These are phyloP conservation scores for Macrotyloma uniflorum DNA, from an alignment of 306 rosid species.

Conservation along the genomic window DNA sequence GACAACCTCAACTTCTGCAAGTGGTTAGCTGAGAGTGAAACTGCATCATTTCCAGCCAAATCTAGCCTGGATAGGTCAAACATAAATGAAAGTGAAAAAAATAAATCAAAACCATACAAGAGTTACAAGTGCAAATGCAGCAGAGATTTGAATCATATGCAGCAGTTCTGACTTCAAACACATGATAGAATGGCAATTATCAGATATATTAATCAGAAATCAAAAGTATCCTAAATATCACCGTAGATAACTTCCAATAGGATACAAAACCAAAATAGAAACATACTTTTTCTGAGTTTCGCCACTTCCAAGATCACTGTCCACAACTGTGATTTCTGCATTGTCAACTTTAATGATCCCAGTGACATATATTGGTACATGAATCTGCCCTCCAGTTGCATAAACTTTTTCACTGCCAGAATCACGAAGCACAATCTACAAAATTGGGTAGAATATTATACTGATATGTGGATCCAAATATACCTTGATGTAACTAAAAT, in stretches of 20 bases:
- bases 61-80: constrained; percentile 63
- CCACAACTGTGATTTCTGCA: constrained; percentile 82
- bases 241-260: constrained; percentile 12
- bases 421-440: constrained; percentile 71
- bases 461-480: constrained; percentile 14
- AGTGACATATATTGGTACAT: constrained; percentile 73
- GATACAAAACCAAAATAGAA: constrained; percentile 26
- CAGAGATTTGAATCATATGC: neutral
- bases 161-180: constrained; percentile 6
- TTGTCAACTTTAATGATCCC: constrained; percentile 67
- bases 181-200: constrained; percentile 28
- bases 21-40: constrained; percentile 88
- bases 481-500: constrained; percentile 27
- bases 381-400: constrained; percentile 81
- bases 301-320: constrained; percentile 79
- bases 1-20: constrained; percentile 84
- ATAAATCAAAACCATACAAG: constrained; percentile 23
- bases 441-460: constrained; percentile 32
- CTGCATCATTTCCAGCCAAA: constrained; percentile 63
- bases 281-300: constrained; percentile 83
- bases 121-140: constrained; percentile 14
- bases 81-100: constrained; percentile 22
- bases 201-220: constrained; percentile 12
- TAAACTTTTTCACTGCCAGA: constrained; percentile 55
- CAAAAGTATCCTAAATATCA: neutral